These are phyloP conservation scores for Trichocladium antarcticum DNA, from an alignment of 495 filamentous ascomycete species.

Conservation along the genomic window DNA sequence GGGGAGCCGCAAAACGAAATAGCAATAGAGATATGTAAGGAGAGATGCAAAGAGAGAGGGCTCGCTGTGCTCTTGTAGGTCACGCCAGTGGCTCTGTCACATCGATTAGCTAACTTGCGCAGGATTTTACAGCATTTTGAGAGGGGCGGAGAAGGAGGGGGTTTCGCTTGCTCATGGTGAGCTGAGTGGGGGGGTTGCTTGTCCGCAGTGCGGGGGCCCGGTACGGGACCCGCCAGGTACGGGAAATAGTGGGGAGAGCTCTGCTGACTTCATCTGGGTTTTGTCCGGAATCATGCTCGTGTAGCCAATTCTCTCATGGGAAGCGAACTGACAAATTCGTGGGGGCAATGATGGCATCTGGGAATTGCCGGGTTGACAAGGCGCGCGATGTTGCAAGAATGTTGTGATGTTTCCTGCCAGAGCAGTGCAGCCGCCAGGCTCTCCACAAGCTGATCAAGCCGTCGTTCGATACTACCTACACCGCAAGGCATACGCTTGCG, in stretches of 20 bases:
- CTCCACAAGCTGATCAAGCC: neutral
- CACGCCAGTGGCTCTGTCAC: slow-evolving; percentile 1
- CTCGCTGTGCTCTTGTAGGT: slow-evolving; percentile 4
- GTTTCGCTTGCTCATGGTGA: neutral
- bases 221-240: too few species aligned
- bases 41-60: neutral
- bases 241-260: too few species aligned
- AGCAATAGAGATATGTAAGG: neutral
- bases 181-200: neutral
- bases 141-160: slow-evolving; percentile 12
- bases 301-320: neutral
- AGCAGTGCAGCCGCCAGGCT: neutral
- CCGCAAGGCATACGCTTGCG: neutral
- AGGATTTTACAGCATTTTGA: slow-evolving; percentile 2
- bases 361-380: neutral
- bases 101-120: slow-evolving; percentile 10
- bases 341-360: slow-evolving; percentile 17
- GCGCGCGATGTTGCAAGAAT: slow-evolving; percentile 24
- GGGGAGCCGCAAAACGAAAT: too few species aligned
- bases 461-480: neutral
- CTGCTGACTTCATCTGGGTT: too few species aligned
- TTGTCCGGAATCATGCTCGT: too few species aligned
- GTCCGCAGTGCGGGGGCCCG: neutral
- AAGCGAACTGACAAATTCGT: slow-evolving; percentile 12
- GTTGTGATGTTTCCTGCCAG: slow-evolving; percentile 21